Conservation (phyloP, 2,329 filamentous ascomycete genomes). For the Geoglossum cookeanum region DNA sequence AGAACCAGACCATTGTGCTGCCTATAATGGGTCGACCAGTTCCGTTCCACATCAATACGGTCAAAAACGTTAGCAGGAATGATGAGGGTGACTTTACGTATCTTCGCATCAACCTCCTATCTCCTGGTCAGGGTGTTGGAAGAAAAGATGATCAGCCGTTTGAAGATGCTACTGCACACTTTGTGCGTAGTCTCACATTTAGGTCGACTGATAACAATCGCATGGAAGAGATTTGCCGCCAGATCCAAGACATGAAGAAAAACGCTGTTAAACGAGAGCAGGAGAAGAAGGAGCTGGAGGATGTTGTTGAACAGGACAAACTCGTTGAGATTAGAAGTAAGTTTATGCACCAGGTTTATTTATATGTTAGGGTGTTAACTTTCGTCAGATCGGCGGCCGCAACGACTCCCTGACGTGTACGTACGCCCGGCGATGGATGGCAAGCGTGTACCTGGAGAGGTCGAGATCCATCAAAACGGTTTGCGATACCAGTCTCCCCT, state of each 20-base stretch:
- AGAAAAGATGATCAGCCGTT: constrained; percentile 96
- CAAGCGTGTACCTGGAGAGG: constrained; percentile 86
- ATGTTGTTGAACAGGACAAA: constrained; percentile 97
- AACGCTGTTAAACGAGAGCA: constrained; percentile 82
- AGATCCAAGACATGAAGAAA: constrained; percentile 93
- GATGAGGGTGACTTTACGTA: constrained; percentile 90
- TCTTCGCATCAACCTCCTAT: constrained; percentile 90
- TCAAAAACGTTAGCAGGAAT: constrained; percentile 97
- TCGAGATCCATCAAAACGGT: constrained; percentile 98
- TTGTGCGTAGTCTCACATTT: constrained; percentile 88
- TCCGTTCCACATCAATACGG: constrained; percentile 93
- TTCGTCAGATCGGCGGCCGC: constrained; percentile 64
- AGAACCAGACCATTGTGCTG: constrained; percentile 76
- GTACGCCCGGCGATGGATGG: constrained; percentile 90
- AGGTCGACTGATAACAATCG: constrained; percentile 75
- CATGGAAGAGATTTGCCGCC: constrained; percentile 75
- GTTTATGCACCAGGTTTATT: constrained; percentile 15
- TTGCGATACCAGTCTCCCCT: constrained; percentile 78
- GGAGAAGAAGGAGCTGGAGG: constrained; percentile 98
- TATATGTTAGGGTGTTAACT: constrained; percentile 21
- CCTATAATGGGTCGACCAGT: constrained; percentile 96
- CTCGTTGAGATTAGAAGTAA: constrained; percentile 80
- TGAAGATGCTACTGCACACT: constrained; percentile 88
- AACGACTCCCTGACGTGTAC: constrained; percentile 83
- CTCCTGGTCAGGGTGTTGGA: constrained; percentile 89